Conservation (phyloP, 768 basidiomycete species). For the Suillus occidentalis region DNA sequence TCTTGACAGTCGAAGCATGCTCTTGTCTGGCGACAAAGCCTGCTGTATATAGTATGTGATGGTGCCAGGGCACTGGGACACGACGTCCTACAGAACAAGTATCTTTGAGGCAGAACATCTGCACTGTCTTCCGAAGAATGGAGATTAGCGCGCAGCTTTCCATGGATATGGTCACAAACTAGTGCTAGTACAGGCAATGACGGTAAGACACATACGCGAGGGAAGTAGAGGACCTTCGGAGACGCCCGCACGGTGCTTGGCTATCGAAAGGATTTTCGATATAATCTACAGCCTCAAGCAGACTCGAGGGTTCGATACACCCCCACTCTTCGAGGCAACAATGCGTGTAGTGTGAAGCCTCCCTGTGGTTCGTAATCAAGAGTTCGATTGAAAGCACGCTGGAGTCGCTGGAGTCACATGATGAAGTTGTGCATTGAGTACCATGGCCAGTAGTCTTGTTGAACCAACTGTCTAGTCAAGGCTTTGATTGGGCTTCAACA, state of each 20-base stretch:
- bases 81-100: not conserved
- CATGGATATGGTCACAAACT: not conserved
- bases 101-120: not conserved
- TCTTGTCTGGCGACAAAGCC: not conserved
- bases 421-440: not conserved
- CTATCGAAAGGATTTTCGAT: not conserved
- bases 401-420: not conserved
- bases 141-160: not conserved
- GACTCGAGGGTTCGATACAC: too few relatives aligned
- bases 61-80: not conserved
- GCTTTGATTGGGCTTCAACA: not conserved
- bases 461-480: not conserved
- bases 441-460: not conserved
- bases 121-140: not conserved
- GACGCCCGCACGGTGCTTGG: not conserved
- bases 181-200: not conserved
- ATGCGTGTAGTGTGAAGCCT: not conserved
- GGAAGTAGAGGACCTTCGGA: not conserved
- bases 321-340: not conserved
- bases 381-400: too few relatives aligned
- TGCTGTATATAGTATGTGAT: not conserved
- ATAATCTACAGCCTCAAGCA: not conserved
- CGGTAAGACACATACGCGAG: not conserved
- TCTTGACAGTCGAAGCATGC: not conserved
- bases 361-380: not conserved